A percentile compares a stretch with the other conserved stretches of the same genome.
Evolutionary conservation across 345 rosid genomes (phyloP).

Genomic region (Arabidopsis suecica): DNA sequence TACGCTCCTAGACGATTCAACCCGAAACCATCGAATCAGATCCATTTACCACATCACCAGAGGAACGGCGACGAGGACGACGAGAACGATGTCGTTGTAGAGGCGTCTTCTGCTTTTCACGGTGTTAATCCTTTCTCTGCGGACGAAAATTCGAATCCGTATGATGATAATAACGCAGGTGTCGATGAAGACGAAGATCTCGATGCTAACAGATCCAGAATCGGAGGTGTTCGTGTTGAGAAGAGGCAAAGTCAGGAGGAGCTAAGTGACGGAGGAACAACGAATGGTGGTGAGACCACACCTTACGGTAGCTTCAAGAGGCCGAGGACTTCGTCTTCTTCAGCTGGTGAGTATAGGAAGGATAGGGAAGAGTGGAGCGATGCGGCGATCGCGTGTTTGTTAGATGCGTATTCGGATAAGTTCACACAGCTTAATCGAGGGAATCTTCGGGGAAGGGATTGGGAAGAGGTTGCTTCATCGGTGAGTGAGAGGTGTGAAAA

Average conservation of each 20-base stretch:
- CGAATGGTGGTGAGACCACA: conserved; percentile 41
- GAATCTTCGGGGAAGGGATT: conserved; percentile 86
- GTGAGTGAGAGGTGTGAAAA: conserved; percentile 78
- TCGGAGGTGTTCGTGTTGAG: conserved; percentile 53
- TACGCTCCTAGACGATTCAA: conserved; percentile 55
- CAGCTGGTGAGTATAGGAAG: conserved; percentile 66
- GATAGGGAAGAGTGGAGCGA: conserved; percentile 98
- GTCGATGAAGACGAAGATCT: conserved; percentile 46
- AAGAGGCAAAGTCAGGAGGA: conserved; percentile 64
- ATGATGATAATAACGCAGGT: conserved; percentile 48
- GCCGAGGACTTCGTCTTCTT: conserved; percentile 49
- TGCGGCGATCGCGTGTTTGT: conserved; percentile 72
- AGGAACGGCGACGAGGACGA: conserved; percentile 49
- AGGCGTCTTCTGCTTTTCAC: conserved; percentile 59
- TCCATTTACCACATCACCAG: conserved; percentile 50
- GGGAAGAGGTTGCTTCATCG: conserved; percentile 91
- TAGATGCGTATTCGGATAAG: conserved; percentile 87
- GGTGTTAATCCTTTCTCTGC: conserved; percentile 50
- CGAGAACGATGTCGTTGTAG: conserved; percentile 57
- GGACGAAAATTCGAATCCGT: conserved; percentile 50
- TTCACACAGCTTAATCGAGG: conserved; percentile 78
- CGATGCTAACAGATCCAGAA: conserved; percentile 48
- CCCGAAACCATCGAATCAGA: conserved; percentile 49
- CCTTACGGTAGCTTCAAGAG: conserved; percentile 59
- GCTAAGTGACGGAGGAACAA: conserved; percentile 62